Conservation (phyloP, 2,329 filamentous ascomycete genomes). For the Apiospora kogelbergensis region DNA sequence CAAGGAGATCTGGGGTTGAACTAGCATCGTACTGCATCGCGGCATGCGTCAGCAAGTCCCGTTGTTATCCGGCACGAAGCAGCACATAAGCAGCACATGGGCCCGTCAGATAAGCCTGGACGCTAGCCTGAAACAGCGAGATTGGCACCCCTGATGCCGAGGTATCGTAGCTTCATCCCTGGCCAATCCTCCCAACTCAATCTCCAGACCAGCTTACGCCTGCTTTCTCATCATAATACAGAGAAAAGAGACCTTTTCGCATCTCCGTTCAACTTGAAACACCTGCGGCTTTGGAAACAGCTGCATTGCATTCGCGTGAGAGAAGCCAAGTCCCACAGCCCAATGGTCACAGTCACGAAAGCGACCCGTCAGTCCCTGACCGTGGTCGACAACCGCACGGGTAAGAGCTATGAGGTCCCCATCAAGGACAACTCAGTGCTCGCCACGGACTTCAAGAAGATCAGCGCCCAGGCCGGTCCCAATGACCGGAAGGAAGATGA, state of each 20-base stretch:
- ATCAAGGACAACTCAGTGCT: constrained; percentile 49
- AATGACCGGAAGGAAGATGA: constrained; percentile 44
- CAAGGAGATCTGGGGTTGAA: neutral
- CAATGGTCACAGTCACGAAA: constrained; percentile 29
- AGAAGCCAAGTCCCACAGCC: neutral
- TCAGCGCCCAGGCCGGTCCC: constrained; percentile 35
- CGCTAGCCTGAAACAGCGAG: neutral
- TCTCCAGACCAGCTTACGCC: neutral
- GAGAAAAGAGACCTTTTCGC: neutral
- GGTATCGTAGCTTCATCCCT: neutral
- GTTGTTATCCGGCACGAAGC: constrained; percentile 6
- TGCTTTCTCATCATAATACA: neutral
- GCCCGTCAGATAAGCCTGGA: neutral
- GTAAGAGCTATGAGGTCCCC: constrained; percentile 47
- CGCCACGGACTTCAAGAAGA: constrained; percentile 52
- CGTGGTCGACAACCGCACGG: constrained; percentile 50
- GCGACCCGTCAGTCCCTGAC: constrained; percentile 35
- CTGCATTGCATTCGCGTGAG: neutral
- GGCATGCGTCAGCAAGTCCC: neutral
- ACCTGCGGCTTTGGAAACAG: neutral
- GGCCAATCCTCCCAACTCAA: neutral
- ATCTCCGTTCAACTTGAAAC: neutral
- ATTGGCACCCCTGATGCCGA: constrained; percentile 1
- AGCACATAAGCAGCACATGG: neutral
- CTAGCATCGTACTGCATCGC: neutral